Evolutionary conservation across 1,284 basidiomycete species (phyloP).

Genomic region (Peniophora sp.): DNA sequence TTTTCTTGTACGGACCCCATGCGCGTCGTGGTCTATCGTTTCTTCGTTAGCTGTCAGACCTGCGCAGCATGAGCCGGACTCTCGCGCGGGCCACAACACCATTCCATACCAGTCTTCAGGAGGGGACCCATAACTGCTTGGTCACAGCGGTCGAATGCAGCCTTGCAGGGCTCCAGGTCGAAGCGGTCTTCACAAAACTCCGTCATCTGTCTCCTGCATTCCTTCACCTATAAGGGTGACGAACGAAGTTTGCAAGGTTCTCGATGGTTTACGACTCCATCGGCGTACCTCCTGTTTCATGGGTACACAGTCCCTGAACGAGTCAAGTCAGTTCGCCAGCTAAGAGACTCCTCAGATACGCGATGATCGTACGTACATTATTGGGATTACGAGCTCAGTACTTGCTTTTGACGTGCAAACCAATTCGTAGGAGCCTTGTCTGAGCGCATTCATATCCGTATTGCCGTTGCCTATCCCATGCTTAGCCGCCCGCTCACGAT

Average conservation of each 20-base stretch:
- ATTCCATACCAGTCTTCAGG: slow-evolving; percentile 4
- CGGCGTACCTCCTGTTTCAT: slow-evolving; percentile 29
- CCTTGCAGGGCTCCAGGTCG: slow-evolving; percentile 31
- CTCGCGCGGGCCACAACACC: no score
- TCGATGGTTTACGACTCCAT: background rate
- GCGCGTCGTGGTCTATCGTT: no score
- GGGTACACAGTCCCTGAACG: slow-evolving; percentile 20
- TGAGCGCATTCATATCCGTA: slow-evolving; percentile 17
- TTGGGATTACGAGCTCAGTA: slow-evolving; percentile 17
- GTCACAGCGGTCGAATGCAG: slow-evolving; percentile 30
- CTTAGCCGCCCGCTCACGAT: no score
- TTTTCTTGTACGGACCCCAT: no score
- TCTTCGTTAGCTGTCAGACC: no score
- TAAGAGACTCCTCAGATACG: no score
- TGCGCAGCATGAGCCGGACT: no score
- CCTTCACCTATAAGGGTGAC: slow-evolving; percentile 13
- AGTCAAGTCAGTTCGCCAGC: no score
- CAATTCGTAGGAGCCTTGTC: slow-evolving; percentile 23
- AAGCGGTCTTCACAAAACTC: slow-evolving; percentile 20
- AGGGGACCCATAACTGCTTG: slow-evolving; percentile 12
- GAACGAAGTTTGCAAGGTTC: background rate
- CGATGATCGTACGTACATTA: background rate
- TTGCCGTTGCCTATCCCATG: slow-evolving; percentile 35
- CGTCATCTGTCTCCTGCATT: slow-evolving; percentile 21
- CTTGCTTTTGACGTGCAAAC: slow-evolving; percentile 20